Evolutionary conservation across 2,329 filamentous ascomycete genomes (phyloP), one percentile per base, ranked within the genome.

Genomic region (Fusarium burgessii): DNA sequence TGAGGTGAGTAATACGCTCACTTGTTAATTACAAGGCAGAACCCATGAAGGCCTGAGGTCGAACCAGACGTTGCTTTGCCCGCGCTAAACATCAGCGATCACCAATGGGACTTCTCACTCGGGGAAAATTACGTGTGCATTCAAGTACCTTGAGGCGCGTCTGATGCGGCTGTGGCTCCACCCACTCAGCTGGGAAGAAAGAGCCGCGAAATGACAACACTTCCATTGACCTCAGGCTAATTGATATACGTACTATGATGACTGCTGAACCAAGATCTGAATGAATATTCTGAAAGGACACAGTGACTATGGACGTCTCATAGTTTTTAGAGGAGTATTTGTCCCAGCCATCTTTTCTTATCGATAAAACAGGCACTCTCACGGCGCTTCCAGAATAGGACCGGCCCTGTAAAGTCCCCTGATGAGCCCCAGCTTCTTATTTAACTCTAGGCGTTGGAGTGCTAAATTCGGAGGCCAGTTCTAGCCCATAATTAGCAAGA

Each of bases 131-230:
- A 49, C 20, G 45, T 35, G 46, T 42, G 25, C 25, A 46, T 55
- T 17, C 38, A 66, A 50, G 74, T 76, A 76, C 60, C 61, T 38
- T 59, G 55, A 66, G 52, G 66, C 74, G 69, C 68, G 72, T 70
- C 58, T 63, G 59, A 74, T 76, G 72, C 74, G 74, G 72, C 73
- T 74, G 70, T 62, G 42, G 64, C 60, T 62, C 69, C 71, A 68
- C 71, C 70, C 51, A 41, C 38, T 49, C 17, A 45, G 29, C 36
- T 50, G 33, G 62, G 50, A 62, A 59, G 57, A 55, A 57, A 75
- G 74, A 76, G 72, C 74, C 72, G 70, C 72, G 62, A 61, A 66
- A 56, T 56, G 59, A 76, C 71, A 55, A 71, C 73, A 72, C 29
- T 18, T 55, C 51, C 25, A 20, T 32, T 38, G 11, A 40, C 47